Evolutionary conservation across 2,329 filamentous ascomycete species (phyloP).

Genomic region (Paraconiothyrium brasiliense): DNA sequence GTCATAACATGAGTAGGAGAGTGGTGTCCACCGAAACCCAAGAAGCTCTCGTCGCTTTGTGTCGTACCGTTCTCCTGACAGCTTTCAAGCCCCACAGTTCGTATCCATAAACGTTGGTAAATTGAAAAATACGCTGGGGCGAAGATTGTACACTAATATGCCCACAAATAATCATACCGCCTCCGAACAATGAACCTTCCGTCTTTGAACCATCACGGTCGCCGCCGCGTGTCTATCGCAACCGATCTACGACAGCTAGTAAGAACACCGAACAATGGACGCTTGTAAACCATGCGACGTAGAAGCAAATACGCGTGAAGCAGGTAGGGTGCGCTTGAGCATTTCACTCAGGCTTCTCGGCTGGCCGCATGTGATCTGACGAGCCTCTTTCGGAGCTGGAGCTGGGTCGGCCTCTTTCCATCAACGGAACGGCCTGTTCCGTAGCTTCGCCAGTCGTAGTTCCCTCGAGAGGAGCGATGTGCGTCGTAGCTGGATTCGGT

Average conservation of each 20-base stretch:
- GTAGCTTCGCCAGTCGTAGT: conserved; percentile 62
- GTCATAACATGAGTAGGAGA: neutral
- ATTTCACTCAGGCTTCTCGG: conserved; percentile 5
- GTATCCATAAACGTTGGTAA: neutral
- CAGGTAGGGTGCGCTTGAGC: neutral
- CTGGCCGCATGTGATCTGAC: conserved; percentile 7
- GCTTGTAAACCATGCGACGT: neutral
- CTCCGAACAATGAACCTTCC: neutral
- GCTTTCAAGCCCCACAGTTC: neutral
- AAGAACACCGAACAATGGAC: neutral
- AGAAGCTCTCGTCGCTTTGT: neutral
- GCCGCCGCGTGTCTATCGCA: neutral
- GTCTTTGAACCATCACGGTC: neutral
- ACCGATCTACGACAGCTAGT: neutral
- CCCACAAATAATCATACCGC: conserved; percentile 1
- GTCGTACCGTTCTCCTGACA: neutral
- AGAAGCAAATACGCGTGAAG: neutral
- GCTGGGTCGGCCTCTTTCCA: conserved; percentile 20
- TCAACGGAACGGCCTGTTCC: conserved; percentile 34
- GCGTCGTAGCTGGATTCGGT: conserved; percentile 67
- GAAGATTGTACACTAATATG: conserved; percentile 1
- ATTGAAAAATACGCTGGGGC: neutral
- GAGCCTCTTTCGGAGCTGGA: conserved; percentile 8
- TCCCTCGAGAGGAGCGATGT: conserved; percentile 81
- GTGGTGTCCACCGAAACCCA: neutral